phyloP scores from a whole-genome alignment of 2,329 filamentous ascomycete species.

The Stemphylium lycopersici region DNA sequence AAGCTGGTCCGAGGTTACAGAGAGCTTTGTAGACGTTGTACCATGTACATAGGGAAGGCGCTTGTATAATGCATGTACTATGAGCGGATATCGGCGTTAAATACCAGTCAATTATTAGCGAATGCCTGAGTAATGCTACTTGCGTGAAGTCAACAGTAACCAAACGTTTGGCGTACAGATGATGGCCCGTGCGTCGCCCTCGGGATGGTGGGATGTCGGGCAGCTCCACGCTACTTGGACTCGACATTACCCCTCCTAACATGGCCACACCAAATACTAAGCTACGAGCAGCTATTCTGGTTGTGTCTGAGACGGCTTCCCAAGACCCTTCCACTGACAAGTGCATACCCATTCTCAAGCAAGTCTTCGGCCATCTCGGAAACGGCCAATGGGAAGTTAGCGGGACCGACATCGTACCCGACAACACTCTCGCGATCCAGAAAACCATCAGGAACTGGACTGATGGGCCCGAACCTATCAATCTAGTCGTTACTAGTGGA shows the following conservation, averaged over 20 bases:
- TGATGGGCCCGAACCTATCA: conserved; percentile 66
- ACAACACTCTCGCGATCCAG: conserved; percentile 77
- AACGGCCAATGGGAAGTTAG: conserved; percentile 73
- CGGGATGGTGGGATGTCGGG: conserved; percentile 24
- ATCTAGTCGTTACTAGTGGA: conserved; percentile 86
- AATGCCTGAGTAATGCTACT: neutral
- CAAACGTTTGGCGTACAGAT: conserved; percentile 2
- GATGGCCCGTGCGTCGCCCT: conserved; percentile 28
- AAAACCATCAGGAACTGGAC: conserved; percentile 73
- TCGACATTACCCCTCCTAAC: conserved; percentile 20
- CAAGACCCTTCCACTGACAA: conserved; percentile 80
- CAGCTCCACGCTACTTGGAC: conserved; percentile 26
- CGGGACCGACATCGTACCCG: conserved; percentile 77
- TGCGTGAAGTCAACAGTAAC: conserved; percentile 1
- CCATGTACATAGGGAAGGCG: conserved; percentile 39
- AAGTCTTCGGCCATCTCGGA: conserved; percentile 72
- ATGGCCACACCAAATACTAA: conserved; percentile 47
- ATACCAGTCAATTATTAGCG: conserved; percentile 24
- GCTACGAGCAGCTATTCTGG: conserved; percentile 77
- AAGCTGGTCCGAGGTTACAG: conserved; percentile 9
- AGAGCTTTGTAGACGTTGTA: conserved; percentile 26
- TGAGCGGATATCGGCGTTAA: conserved; percentile 38
- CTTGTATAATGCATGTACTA: conserved; percentile 50
- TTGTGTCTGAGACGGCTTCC: conserved; percentile 89
- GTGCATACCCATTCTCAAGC: conserved; percentile 68